A percentile compares a stretch with the other conserved stretches of the same genome.
These are phyloP conservation scores for Sarocladiaceae sp. DNA, from an alignment of 2,329 filamentous ascomycete genomes.

Conservation along the genomic window DNA sequence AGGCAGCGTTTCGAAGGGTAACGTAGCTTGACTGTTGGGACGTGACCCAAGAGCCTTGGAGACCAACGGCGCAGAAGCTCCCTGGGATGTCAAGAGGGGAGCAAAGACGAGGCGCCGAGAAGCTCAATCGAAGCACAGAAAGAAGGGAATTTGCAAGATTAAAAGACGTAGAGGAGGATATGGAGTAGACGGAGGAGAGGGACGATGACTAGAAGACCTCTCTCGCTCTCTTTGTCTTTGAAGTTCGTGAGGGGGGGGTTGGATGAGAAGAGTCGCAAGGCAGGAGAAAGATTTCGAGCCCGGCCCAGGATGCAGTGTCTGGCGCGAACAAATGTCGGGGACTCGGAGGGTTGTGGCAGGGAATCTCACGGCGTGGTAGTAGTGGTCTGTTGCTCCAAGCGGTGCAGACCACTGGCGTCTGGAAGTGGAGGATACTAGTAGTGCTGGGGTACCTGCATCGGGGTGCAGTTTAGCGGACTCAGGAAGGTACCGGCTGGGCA, in stretches of 20 bases:
- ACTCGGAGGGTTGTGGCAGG: constrained; percentile 10
- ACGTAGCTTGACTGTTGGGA: too few species aligned
- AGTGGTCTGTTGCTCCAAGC: too few species aligned
- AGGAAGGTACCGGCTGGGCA: constrained; percentile 6
- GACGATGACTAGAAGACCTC: constrained; percentile 10
- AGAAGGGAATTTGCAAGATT: constrained; percentile 8
- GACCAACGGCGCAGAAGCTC: constrained; percentile 4
- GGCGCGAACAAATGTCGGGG: constrained; percentile 6
- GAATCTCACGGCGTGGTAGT: too few species aligned
- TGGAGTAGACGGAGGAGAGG: constrained; percentile 6
- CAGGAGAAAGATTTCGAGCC: constrained; percentile 11
- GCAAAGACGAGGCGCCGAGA: constrained; percentile 4
- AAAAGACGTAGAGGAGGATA: constrained; percentile 7
- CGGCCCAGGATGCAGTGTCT: constrained; percentile 7
- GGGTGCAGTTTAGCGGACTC: neutral
- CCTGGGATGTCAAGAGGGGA: neutral
- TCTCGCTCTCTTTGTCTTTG: constrained; percentile 5
- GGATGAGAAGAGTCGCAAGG: constrained; percentile 12
- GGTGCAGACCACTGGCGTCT: neutral
- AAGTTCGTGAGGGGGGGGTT: constrained; percentile 8
- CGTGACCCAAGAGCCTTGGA: constrained; percentile 1
- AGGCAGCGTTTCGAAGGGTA: neutral
- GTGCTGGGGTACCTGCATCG: constrained; percentile 5
- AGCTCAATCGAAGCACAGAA: constrained; percentile 6
- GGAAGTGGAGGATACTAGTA: neutral